Conservation (phyloP, 2,329 filamentous ascomycete genomes). For the Trichoderma koningii region DNA sequence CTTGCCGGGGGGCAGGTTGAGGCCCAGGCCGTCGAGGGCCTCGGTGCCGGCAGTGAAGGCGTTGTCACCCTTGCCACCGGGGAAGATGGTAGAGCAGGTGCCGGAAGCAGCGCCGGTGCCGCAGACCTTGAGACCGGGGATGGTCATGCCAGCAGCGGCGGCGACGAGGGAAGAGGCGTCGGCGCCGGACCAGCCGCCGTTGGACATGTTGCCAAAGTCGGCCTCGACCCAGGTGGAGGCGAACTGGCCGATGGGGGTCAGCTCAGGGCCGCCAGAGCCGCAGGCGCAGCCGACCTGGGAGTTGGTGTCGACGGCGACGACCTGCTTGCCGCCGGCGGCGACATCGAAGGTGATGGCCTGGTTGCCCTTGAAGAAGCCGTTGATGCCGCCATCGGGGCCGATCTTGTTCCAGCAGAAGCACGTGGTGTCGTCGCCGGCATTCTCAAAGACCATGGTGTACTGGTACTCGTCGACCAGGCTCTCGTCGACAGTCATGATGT, state of each 20-base stretch:
- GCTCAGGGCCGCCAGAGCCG: constrained; percentile 38
- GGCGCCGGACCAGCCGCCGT: constrained; percentile 53
- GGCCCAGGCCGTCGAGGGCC: constrained; percentile 44
- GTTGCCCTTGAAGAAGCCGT: constrained; percentile 52
- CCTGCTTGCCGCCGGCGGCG: constrained; percentile 41
- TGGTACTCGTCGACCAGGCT: constrained; percentile 45
- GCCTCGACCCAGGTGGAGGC: constrained; percentile 54
- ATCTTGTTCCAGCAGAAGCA: constrained; percentile 58
- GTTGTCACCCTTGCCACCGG: constrained; percentile 41
- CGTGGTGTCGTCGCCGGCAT: constrained; percentile 38
- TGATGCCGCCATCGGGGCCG: constrained; percentile 46
- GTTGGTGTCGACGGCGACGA: constrained; percentile 50
- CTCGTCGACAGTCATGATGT: constrained; percentile 50
- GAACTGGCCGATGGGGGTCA: constrained; percentile 46
- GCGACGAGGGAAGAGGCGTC: constrained; percentile 55
- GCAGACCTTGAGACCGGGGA: constrained; percentile 45
- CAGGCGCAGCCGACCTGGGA: constrained; percentile 54
- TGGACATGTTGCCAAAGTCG: constrained; percentile 50
- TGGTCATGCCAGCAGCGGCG: constrained; percentile 36
- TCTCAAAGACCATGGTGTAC: constrained; percentile 48
- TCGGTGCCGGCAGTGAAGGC: constrained; percentile 45
- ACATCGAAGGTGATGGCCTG: constrained; percentile 48
- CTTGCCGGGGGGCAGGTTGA: constrained; percentile 41
- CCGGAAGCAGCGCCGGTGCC: constrained; percentile 41
- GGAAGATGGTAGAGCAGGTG: constrained; percentile 47